These are phyloP conservation scores for Aspergillus bridgeri DNA, from an alignment of 495 filamentous ascomycete species.

Conservation along the genomic window DNA sequence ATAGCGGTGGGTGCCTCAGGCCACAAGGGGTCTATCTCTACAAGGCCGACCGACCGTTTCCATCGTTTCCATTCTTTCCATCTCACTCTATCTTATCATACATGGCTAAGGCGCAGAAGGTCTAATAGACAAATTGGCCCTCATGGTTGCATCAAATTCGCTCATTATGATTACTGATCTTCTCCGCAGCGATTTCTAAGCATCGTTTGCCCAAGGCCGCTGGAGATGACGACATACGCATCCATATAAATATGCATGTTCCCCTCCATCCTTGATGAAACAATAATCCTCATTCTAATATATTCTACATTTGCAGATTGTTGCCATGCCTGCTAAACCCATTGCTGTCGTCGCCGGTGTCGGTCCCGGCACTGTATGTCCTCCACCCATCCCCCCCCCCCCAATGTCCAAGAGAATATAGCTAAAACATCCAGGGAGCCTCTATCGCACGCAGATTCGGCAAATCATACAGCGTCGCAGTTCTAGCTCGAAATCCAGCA, in stretches of 20 bases:
- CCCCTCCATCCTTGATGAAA: not conserved
- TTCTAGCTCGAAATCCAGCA: conserved; percentile 66
- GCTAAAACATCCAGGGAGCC: conserved; percentile 36
- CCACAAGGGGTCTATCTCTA: not conserved
- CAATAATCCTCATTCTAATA: not conserved
- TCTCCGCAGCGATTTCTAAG: conserved; percentile 8
- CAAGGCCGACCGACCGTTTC: no score
- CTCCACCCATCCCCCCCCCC: not conserved
- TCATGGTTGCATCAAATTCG: not conserved
- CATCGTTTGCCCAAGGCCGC: conserved; percentile 4
- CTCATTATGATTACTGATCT: conserved; percentile 3
- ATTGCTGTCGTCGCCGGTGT: conserved; percentile 74
- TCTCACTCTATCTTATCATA: not conserved
- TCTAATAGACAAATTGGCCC: not conserved
- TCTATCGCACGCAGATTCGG: conserved; percentile 66
- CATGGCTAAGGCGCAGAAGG: not conserved
- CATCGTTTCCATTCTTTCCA: not conserved
- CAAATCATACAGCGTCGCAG: conserved; percentile 67
- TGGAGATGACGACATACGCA: conserved; percentile 7
- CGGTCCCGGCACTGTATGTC: conserved; percentile 63
- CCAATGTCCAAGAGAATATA: not conserved
- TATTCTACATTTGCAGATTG: not conserved
- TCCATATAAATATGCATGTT: not conserved
- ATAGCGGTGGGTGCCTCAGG: not conserved
- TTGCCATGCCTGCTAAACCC: conserved; percentile 37